Percentiles rank a stretch among this genome's conserved stretches.
phyloP scores from a whole-genome alignment of 169 alveolate species.

The Plasmodium ovale region DNA sequence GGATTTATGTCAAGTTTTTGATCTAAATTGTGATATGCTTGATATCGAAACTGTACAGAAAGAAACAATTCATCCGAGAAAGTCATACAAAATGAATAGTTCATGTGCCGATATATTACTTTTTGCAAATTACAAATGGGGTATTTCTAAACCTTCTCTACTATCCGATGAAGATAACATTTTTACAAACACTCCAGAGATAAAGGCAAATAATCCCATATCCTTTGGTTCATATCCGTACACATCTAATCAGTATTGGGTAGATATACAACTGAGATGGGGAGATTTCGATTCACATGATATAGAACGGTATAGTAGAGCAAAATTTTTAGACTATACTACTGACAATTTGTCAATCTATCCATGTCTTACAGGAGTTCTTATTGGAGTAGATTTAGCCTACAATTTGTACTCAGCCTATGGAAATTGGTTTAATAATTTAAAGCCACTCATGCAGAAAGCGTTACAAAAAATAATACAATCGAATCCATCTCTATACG shows the following conservation, averaged over 20 bases:
- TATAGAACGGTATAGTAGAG: slow-evolving; percentile 99
- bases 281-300: slow-evolving; percentile 99
- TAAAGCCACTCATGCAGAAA: slow-evolving; percentile 95
- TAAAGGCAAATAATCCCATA: slow-evolving; percentile 75
- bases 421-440: slow-evolving; percentile 99
- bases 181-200: slow-evolving; percentile 90
- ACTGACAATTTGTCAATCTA: slow-evolving; percentile 98
- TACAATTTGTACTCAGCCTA: slow-evolving; percentile 99
- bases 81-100: slow-evolving; percentile 99
- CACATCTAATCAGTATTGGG: slow-evolving; percentile 94
- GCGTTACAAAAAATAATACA: slow-evolving; percentile 99
- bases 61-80: slow-evolving; percentile 99
- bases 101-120: slow-evolving; percentile 99
- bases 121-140: slow-evolving; percentile 99
- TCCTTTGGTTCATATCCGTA: slow-evolving; percentile 52
- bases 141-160: slow-evolving; percentile 96
- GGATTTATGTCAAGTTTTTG: slow-evolving; percentile 99
- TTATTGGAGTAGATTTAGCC: slow-evolving; percentile 99
- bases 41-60: slow-evolving; percentile 99
- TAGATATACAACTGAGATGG: slow-evolving; percentile 99
- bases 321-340: slow-evolving; percentile 99
- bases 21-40: slow-evolving; percentile 97
- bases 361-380: slow-evolving; percentile 99
- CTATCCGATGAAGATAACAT: slow-evolving; percentile 93
- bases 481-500: slow-evolving; percentile 99